Percentiles rank a stretch among this genome's conserved stretches.
phyloP scores from a whole-genome alignment of 352 stramenopile genomes.

The Phytophthora ohioensis region DNA sequence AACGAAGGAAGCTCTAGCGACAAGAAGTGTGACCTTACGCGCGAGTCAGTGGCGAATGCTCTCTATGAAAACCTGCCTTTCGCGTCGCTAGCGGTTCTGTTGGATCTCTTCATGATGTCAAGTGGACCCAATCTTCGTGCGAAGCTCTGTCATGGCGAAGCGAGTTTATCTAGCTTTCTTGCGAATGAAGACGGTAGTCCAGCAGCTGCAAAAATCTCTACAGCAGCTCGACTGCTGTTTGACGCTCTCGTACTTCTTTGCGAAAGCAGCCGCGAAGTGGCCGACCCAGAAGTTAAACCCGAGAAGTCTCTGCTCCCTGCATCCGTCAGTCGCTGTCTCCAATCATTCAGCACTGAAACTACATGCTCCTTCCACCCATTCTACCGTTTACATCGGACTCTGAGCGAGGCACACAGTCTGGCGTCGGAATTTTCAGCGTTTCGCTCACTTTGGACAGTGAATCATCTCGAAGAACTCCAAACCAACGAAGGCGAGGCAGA shows the following conservation, averaged over 20 bases:
- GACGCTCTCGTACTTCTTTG: slow-evolving; percentile 43
- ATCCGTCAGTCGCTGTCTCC: slow-evolving; percentile 10
- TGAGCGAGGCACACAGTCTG: slow-evolving; percentile 14
- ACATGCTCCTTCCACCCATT: slow-evolving; percentile 71
- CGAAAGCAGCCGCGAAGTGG: slow-evolving; percentile 8
- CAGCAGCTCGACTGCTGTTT: slow-evolving; percentile 49
- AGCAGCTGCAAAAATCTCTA: slow-evolving; percentile 19
- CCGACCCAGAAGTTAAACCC: neutral
- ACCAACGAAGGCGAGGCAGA: neutral
- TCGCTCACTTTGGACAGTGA: slow-evolving; percentile 30
- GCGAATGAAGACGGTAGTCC: neutral
- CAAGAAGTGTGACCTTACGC: neutral
- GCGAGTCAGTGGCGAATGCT: slow-evolving; percentile 34
- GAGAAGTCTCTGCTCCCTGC: neutral
- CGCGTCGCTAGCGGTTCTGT: slow-evolving; percentile 49
- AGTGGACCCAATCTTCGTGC: slow-evolving; percentile 69
- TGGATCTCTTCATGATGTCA: slow-evolving; percentile 86
- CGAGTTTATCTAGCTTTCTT: slow-evolving; percentile 46
- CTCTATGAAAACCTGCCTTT: slow-evolving; percentile 60
- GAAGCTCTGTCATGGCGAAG: slow-evolving; percentile 79
- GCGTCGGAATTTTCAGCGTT: slow-evolving; percentile 38
- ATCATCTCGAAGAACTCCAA: slow-evolving; percentile 27
- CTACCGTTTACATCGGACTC: slow-evolving; percentile 48
- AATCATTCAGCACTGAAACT: slow-evolving; percentile 30
- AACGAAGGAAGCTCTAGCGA: neutral